Evolutionary conservation across 306 rosid species (phyloP), one percentile per base, ranked within the genome.

Genomic region (Vigna unguiculata): DNA sequence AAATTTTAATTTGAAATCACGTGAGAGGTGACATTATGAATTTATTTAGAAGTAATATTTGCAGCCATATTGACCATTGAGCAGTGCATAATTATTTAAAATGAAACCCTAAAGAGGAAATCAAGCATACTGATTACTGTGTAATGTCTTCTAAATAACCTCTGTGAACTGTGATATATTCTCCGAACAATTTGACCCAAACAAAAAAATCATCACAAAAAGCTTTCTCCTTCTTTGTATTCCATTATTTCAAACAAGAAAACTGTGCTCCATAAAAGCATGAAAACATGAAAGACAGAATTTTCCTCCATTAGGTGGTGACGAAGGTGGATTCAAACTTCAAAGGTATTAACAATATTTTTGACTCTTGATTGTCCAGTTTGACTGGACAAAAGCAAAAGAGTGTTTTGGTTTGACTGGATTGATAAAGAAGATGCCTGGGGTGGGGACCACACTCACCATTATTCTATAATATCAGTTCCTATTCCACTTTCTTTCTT

Each of bases 291-390:
- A 53, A 61, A 49, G 32, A 20, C 71, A 34, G 6, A 59, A 28
- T 17, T 55, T 71, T 73, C 48, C 59, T 53, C 17, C n/a, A 22
- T 57, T 16, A 15, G 46, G 21, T 2, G 40, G 78, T 81, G 61
- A 81, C 75, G 62, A 70, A 17, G 85, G 83, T 87, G 43, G 61
- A 82, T 90, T 91, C 90, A 86, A 90, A 91, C 77, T 80, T 85
- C 76, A 84, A 91, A 67, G 81, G 78, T 78, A 79, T 52, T 28
- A 57, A 52, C 87, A 77, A 86, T 41, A 54, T 41, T 72, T 73
- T 76, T 34, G 45, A 80, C 62, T 57, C 53, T 71, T 24, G 85
- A 80, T 81, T 85, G 93, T 85, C 63, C 93, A 86, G 89, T 92
- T 85, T 90, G 95, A 92, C 91, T 81, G 89, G 75, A 75, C 64